A percentile compares a stretch with the other conserved stretches of the same genome.
phyloP scores from a whole-genome alignment of 2,329 filamentous ascomycete species.

The Fonsecaea multimorphosa region DNA sequence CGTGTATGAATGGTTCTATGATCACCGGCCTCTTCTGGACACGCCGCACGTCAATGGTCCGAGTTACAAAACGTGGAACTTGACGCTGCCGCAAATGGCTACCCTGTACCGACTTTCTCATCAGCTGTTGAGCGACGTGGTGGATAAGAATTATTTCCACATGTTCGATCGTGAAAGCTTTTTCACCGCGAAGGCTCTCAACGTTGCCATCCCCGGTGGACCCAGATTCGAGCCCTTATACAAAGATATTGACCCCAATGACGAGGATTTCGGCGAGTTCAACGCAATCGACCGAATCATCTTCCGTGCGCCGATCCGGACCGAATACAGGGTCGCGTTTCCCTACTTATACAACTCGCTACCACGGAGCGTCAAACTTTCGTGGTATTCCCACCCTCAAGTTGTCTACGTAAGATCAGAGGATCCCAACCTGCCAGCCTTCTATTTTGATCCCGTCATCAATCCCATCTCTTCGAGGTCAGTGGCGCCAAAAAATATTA shows the following conservation, averaged over 20 bases:
- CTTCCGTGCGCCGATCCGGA: constrained; percentile 91
- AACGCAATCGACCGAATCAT: constrained; percentile 99
- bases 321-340: constrained; percentile 92
- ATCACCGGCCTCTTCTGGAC: constrained; percentile 87
- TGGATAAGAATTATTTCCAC: constrained; percentile 97
- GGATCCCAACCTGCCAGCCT: constrained; percentile 87
- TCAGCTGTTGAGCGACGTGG: constrained; percentile 86
- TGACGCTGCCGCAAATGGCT: constrained; percentile 93
- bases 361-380: constrained; percentile 88
- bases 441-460: constrained; percentile 97
- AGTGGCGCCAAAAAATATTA: constrained; percentile 92
- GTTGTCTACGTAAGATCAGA: constrained; percentile 88
- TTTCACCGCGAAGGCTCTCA: constrained; percentile 92
- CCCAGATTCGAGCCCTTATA: constrained; percentile 96
- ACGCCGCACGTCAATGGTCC: constrained; percentile 94
- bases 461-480: constrained; percentile 96
- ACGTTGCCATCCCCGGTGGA: constrained; percentile 96
- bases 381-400: constrained; percentile 94
- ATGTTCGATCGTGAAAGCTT: constrained; percentile 96
- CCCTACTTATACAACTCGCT: constrained; percentile 96
- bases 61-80: constrained; percentile 95
- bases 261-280: constrained; percentile 99
- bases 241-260: constrained; percentile 98
- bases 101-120: constrained; percentile 90
- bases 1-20: constrained; percentile 97